Evolutionary conservation across 2,329 filamentous ascomycete genomes (phyloP), one percentile per base, ranked within the genome.

Genomic region (Metarhizium guizhouense): DNA sequence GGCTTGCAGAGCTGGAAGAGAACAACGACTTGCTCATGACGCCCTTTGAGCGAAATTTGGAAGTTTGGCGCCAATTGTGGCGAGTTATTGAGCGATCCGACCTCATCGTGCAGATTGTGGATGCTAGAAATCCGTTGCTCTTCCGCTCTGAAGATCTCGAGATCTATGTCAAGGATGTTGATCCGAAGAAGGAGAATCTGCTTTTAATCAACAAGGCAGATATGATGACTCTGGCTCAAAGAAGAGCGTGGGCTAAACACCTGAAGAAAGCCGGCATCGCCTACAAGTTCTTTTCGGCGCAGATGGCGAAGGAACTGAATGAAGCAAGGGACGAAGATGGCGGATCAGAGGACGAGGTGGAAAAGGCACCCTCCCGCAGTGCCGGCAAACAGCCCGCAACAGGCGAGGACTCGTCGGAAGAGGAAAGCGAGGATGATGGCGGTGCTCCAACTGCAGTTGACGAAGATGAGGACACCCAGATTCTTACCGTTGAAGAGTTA

Each of bases 1-100:
- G 91, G 0, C 74, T 99, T 56, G 94, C 95, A 0, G 92, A 97
- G 70, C 74, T 99, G 54, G 90, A 96, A 67, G 93, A 99, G 74
- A 90, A 88, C 65, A 86, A 96, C 57, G 94, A 99, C 69, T 74
- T 99, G 55, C 81, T 99, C 54, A 92, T 99, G 90, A 99, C 94
- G 0, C 94, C 94, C 0, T 99, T 99, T 66, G 94, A 99, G 78
- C 83, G 94, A 57, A 99, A 99, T 68, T 68, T 99, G 59, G 95
- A 99, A 67, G 94, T 99, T 32, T 99, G 94, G 94, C 85, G 94
- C 68, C 94, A 99, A 72, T 69, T 99, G 64, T 99, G 94, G 94
- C 84, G 94, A 74, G 94, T 99, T 57, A 96, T 99, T 65, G 94
- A 99, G 77, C 81, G 94, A 58, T 96, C 91, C 16, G 94, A 99